Percentiles rank a stretch among this genome's conserved stretches.
phyloP scores from a whole-genome alignment of 306 rosid genomes.

The Hippophae rhamnoides region DNA sequence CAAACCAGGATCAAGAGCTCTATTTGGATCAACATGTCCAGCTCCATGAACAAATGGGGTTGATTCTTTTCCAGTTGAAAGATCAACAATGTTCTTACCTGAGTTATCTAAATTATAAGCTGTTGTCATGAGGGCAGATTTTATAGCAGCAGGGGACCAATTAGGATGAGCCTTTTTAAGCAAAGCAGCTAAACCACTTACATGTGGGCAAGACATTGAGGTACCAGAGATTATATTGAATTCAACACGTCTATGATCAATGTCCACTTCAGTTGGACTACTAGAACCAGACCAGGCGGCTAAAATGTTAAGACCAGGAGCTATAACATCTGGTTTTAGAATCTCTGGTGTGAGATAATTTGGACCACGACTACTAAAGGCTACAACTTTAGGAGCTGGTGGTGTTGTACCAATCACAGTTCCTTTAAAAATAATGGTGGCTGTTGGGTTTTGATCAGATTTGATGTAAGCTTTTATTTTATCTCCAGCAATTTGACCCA shows the following conservation, averaged over 20 bases:
- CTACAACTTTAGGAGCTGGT: slow-evolving; percentile 65
- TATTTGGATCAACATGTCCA: not conserved
- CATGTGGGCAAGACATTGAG: not conserved
- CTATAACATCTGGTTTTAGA: slow-evolving; percentile 84
- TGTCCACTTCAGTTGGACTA: slow-evolving; percentile 61
- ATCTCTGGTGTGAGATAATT: slow-evolving; percentile 55
- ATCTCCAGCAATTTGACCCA: slow-evolving; percentile 59
- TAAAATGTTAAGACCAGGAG: slow-evolving; percentile 86
- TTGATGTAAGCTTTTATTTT: slow-evolving; percentile 46
- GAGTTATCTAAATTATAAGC: slow-evolving; percentile 38
- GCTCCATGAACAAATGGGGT: slow-evolving; percentile 1
- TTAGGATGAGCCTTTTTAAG: not conserved
- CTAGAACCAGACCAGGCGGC: slow-evolving; percentile 77
- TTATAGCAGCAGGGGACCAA: not conserved
- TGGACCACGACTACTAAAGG: slow-evolving; percentile 89
- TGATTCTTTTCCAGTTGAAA: slow-evolving; percentile 58
- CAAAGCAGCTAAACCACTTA: not conserved
- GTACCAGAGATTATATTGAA: not conserved
- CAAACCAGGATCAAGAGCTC: not conserved
- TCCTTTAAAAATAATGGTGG: slow-evolving; percentile 52
- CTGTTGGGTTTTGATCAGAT: slow-evolving; percentile 33
- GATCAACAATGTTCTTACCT: slow-evolving; percentile 51
- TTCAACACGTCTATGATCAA: slow-evolving; percentile 71
- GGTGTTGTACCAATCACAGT: slow-evolving; percentile 69
- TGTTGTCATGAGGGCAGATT: not conserved